A percentile compares a stretch with the other conserved stretches of the same genome.
These are phyloP conservation scores for Boletus reticuloceps DNA, from an alignment of 768 basidiomycete genomes.

Conservation along the genomic window DNA sequence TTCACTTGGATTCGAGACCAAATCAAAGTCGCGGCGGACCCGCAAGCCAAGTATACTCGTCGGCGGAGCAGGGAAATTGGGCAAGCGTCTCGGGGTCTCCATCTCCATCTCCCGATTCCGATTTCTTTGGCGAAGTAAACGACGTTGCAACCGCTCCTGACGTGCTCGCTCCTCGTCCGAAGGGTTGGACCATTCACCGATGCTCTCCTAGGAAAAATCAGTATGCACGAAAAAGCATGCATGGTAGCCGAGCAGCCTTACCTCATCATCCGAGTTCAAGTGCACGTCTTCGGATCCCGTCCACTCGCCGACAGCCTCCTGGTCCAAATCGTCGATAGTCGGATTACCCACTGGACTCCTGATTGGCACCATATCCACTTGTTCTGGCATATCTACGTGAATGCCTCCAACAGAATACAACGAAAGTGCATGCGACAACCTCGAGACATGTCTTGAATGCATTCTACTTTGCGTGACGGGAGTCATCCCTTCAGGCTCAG, in stretches of 20 bases:
- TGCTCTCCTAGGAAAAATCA: slow-evolving; percentile 50
- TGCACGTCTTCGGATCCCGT: slow-evolving; percentile 77
- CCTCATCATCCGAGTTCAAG: slow-evolving; percentile 66
- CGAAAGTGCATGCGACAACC: slow-evolving; percentile 65
- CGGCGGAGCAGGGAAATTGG: slow-evolving; percentile 80
- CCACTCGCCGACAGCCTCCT: slow-evolving; percentile 63
- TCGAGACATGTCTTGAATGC: slow-evolving; percentile 71
- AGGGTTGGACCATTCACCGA: slow-evolving; percentile 88
- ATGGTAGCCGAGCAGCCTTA: slow-evolving; percentile 29
- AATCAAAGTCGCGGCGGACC: slow-evolving; percentile 54
- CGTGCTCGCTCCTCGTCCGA: slow-evolving; percentile 87
- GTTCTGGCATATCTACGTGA: slow-evolving; percentile 27
- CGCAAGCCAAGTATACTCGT: slow-evolving; percentile 44
- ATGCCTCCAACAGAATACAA: slow-evolving; percentile 59
- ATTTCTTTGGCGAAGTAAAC: slow-evolving; percentile 47
- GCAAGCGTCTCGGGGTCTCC: slow-evolving; percentile 68
- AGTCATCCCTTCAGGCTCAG: slow-evolving; percentile 40
- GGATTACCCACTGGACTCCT: slow-evolving; percentile 32
- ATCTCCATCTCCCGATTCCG: slow-evolving; percentile 34
- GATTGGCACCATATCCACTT: slow-evolving; percentile 30
- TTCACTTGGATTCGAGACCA: slow-evolving; percentile 86
- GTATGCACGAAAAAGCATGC: slow-evolving; percentile 2
- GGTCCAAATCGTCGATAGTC: slow-evolving; percentile 35
- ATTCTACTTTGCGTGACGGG: slow-evolving; percentile 49
- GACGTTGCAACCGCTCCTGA: slow-evolving; percentile 60